These are phyloP conservation scores for Tetrapisispora arboricola DNA, from an alignment of 805 yeast genomes.

Conservation along the genomic window DNA sequence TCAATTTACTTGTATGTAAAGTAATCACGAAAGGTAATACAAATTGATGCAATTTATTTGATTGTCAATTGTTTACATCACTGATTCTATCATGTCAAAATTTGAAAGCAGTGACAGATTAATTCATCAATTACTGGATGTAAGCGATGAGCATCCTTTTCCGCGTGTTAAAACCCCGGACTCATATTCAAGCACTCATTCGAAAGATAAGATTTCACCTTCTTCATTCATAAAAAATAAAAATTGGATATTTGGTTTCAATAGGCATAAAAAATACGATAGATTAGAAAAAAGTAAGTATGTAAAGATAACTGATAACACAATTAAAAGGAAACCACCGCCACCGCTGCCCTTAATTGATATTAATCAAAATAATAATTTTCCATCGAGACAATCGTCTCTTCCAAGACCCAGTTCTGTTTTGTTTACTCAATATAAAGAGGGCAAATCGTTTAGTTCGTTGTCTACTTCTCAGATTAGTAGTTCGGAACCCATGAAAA, in stretches of 20 bases:
- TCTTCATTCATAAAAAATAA: conserved; percentile 15
- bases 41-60: no score
- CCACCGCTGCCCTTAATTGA: background rate
- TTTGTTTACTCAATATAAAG: background rate
- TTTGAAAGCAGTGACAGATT: background rate
- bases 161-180: background rate
- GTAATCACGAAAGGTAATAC: no score
- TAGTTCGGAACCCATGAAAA: background rate
- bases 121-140: background rate
- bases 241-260: conserved; percentile 12
- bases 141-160: background rate
- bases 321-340: background rate
- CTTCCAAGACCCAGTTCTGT: conserved; percentile 20
- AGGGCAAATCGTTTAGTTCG: background rate
- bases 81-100: background rate
- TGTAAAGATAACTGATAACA: background rate
- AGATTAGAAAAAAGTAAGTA: background rate
- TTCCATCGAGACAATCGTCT: conserved; percentile 21
- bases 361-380: background rate
- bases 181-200: background rate
- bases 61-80: no score
- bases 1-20: no score
- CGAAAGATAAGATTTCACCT: conserved; percentile 6
- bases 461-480: background rate
- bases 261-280: background rate